Base-by-base conservation (phyloP, 768 basidiomycete genomes). In the Tylopilus rubrobrunneus region DNA sequence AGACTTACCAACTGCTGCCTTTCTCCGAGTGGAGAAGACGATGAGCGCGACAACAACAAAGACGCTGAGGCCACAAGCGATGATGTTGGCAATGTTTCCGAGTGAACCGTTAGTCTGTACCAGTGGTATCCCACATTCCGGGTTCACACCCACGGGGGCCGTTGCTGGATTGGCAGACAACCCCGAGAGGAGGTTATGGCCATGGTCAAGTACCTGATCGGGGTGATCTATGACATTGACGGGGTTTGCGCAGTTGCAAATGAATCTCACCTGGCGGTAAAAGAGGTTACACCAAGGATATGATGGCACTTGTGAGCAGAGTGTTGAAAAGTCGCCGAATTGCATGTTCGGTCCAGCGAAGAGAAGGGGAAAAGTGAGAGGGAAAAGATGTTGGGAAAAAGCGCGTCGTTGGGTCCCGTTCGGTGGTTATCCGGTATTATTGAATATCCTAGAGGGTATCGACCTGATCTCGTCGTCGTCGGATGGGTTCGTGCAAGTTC, bases 211-310 rank as follows among this genome's bases (percentile, higher is more conserved):
- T 9, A 78, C 67, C 80, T 82, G 57, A 55, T 67, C 60, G 66
- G 58, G 57, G 66, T 65, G 44, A 74, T 61, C 50, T 54, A 56
- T 55, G 46, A 51, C 41, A 37, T 44, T 45, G 48, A 44, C 50
- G 48, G 44, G 15, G 27, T 28, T n/a, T 17, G 14, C n/a, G 42
- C 33, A 36, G 61, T 25, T 53, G 55, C 50, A 52, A 33, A 54
- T 53, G 27, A 62, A 48, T 64, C 74, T 60, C 21, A 92, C 85
- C 77, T 96, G 92, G 55, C 82, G 81, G 73, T 93, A 93, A 74
- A 96, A 95, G 61, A 97, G 85, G 67, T 97, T 97, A 74, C 95
- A 98, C 83, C 91, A 89, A 0, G 94, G 83, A 65, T 96, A 88
- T 44, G 87, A 89, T 2, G 91, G 90, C 9, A 81, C 80, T 41